Evolutionary conservation across 192 early-diverging fungal genomes (phyloP).

Genomic region (Haplosporangium gracile): DNA sequence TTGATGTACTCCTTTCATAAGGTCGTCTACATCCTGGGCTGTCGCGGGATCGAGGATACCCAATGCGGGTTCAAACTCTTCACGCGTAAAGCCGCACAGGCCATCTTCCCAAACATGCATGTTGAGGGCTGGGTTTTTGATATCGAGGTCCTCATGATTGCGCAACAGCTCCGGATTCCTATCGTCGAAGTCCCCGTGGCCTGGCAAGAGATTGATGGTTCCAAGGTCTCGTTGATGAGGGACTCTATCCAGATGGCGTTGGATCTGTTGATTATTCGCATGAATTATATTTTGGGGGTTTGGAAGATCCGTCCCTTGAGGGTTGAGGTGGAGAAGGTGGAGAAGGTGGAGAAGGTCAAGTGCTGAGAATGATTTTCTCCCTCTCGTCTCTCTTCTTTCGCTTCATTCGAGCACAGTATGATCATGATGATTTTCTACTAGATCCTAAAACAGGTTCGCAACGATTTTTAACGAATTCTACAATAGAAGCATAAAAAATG

Average conservation of each 20-base stretch:
- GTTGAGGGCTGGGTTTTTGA: slow-evolving; percentile 99
- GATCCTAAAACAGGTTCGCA: too few relatives aligned
- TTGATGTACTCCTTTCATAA: slow-evolving; percentile 96
- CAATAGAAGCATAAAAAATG: too few relatives aligned
- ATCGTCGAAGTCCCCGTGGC: slow-evolving; percentile 92
- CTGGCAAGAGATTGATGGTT: slow-evolving; percentile 98
- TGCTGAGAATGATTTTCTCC: too few relatives aligned
- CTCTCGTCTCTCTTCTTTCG: too few relatives aligned
- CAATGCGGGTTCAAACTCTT: slow-evolving; percentile 99
- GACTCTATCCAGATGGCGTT: slow-evolving; percentile 93
- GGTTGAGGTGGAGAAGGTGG: too few relatives aligned
- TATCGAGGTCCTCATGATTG: slow-evolving; percentile 93
- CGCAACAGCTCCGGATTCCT: slow-evolving; percentile 75
- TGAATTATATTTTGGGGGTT: slow-evolving; percentile 85
- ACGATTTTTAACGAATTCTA: too few relatives aligned
- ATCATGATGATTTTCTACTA: too few relatives aligned
- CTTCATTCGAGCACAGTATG: too few relatives aligned
- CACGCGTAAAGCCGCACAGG: slow-evolving; percentile 78
- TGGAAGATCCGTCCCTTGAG: slow-evolving; percentile 67
- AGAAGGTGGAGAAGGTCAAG: too few relatives aligned
- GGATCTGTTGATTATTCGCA: slow-evolving; percentile 88
- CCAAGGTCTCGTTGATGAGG: slow-evolving; percentile 88
- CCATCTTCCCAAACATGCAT: slow-evolving; percentile 92
- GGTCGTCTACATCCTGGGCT: slow-evolving; percentile 88
- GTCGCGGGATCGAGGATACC: slow-evolving; percentile 91